phyloP scores from a whole-genome alignment of 202 grass and related monocot species.

The Hordeum pubiflorum region DNA sequence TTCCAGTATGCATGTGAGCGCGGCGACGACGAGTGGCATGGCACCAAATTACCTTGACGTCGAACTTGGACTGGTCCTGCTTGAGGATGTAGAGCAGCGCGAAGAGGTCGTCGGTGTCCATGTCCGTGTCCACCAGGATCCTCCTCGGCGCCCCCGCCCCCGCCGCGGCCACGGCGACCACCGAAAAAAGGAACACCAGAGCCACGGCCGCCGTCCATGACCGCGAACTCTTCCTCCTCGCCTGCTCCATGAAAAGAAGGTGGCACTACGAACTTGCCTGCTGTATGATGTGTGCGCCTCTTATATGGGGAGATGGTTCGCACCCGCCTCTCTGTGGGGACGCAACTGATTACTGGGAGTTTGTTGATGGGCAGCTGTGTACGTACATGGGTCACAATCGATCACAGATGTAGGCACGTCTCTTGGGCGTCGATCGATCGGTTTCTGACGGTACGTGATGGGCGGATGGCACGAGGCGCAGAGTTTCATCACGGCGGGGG shows the following conservation, averaged over 20 bases:
- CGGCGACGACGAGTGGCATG: too few species aligned
- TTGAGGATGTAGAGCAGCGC: slow-evolving; percentile 88
- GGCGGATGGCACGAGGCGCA: too few species aligned
- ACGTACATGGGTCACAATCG: background rate
- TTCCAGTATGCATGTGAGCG: too few species aligned
- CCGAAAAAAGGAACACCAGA: background rate
- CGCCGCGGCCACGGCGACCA: background rate
- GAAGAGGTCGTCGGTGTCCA: slow-evolving; percentile 86
- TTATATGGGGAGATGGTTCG: background rate
- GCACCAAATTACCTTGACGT: slow-evolving; percentile 62
- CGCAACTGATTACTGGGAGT: too few species aligned
- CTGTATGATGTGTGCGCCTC: background rate
- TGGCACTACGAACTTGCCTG: background rate
- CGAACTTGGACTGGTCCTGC: slow-evolving; percentile 74
- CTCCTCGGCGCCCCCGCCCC: slow-evolving; percentile 23
- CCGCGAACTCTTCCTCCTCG: background rate
- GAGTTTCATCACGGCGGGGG: too few species aligned
- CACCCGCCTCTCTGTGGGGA: background rate
- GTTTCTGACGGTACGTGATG: too few species aligned
- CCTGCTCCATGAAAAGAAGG: background rate
- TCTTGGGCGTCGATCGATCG: background rate
- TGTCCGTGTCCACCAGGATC: slow-evolving; percentile 86
- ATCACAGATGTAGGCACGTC: background rate
- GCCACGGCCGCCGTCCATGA: background rate
- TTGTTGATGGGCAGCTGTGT: background rate